A percentile compares a stretch with the other conserved stretches of the same genome.
phyloP scores from a whole-genome alignment of 495 filamentous ascomycete species.

The Jackrogersella minutella region DNA sequence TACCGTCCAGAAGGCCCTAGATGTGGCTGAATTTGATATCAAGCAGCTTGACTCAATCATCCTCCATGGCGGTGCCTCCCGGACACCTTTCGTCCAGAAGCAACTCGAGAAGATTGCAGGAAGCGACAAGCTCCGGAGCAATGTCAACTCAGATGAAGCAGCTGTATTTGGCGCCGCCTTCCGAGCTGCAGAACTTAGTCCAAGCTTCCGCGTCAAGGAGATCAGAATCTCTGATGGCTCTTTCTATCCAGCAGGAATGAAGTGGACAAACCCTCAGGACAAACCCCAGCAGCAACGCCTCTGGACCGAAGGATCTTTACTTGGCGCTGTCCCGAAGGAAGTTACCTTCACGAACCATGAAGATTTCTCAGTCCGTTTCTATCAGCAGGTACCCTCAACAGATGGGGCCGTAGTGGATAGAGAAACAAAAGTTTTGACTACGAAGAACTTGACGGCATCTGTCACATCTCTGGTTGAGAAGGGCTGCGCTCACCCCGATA shows the following conservation, averaged over 20 bases:
- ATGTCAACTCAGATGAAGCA: constrained; percentile 96
- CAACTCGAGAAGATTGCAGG: constrained; percentile 80
- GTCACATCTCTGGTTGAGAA: constrained; percentile 76
- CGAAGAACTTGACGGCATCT: constrained; percentile 84
- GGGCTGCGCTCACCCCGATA: constrained; percentile 76
- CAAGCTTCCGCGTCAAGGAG: constrained; percentile 96
- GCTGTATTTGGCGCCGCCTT: constrained; percentile 97
- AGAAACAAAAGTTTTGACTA: constrained; percentile 64
- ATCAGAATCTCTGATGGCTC: constrained; percentile 81
- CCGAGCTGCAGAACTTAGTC: constrained; percentile 88
- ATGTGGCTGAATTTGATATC: constrained; percentile 73
- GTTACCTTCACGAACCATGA: constrained; percentile 85
- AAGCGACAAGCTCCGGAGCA: constrained; percentile 82
- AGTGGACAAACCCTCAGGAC: constrained; percentile 75
- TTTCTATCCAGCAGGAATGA: constrained; percentile 74
- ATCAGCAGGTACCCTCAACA: constrained; percentile 68
- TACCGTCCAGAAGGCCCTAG: constrained; percentile 78
- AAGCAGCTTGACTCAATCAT: constrained; percentile 88
- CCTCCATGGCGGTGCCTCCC: constrained; percentile 87
- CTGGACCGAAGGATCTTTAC: constrained; percentile 78
- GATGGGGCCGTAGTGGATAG: constrained; percentile 51
- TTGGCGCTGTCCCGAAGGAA: constrained; percentile 80
- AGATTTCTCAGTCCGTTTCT: constrained; percentile 84
- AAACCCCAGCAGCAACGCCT: constrained; percentile 67
- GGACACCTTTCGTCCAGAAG: constrained; percentile 94